Conservation (phyloP, 108 stramenopile species). For the Fistulifera pelliculosa region DNA sequence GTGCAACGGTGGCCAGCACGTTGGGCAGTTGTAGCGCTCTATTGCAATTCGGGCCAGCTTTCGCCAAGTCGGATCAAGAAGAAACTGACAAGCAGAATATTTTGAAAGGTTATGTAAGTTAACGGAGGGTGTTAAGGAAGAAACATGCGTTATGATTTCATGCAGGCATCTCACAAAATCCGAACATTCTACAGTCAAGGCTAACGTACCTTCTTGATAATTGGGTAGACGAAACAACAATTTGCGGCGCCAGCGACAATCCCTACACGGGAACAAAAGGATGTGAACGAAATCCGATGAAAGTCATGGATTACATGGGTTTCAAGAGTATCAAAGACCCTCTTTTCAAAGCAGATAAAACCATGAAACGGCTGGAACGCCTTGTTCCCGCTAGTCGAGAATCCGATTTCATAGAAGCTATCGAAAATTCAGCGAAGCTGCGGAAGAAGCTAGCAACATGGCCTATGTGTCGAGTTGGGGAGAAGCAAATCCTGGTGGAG, state of each 20-base stretch:
- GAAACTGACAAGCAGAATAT: conserved; percentile 57
- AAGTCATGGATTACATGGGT: conserved; percentile 78
- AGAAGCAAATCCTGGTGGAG: conserved; percentile 81
- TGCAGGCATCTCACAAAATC: no score
- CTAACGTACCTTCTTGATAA: conserved; percentile 69
- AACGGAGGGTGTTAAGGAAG: no score
- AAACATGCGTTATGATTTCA: no score
- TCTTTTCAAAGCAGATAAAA: conserved; percentile 66
- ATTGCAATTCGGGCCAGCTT: no score
- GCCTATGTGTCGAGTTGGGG: conserved; percentile 81
- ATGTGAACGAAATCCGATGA: conserved; percentile 70
- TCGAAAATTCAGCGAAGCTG: conserved; percentile 39
- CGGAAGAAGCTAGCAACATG: conserved; percentile 42
- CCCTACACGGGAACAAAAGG: conserved; percentile 23
- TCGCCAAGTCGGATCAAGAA: conserved; percentile 22
- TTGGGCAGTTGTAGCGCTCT: no score
- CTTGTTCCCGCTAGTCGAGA: conserved; percentile 40
- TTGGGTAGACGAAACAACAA: conserved; percentile 76
- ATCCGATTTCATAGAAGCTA: conserved; percentile 55
- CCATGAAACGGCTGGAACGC: conserved; percentile 46
- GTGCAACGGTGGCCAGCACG: no score
- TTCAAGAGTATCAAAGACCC: conserved; percentile 66
- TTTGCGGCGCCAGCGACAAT: conserved; percentile 50
- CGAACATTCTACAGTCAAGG: conserved; percentile 28
- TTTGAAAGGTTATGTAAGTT: conserved; percentile 27